Conservation (phyloP, 495 filamentous ascomycete species). For the Aspergillus coremiiformis region DNA sequence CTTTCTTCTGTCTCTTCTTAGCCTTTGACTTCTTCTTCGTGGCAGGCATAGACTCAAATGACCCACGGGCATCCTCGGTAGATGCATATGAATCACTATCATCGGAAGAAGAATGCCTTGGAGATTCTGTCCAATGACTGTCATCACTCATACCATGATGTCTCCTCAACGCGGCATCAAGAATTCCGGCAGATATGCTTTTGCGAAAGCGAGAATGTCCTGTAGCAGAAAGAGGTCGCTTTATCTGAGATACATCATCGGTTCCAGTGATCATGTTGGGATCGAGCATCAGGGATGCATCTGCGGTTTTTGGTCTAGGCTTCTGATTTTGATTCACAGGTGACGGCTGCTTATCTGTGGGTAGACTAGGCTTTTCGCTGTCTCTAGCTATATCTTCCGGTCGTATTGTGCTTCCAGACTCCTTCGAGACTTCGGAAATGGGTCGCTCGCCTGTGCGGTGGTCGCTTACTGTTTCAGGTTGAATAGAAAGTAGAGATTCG, state of each 20-base stretch:
- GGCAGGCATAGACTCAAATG: constrained; percentile 11
- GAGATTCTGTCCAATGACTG: constrained; percentile 20
- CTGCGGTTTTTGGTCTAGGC: constrained; percentile 45
- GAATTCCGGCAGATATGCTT: constrained; percentile 27
- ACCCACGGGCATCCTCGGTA: constrained; percentile 17
- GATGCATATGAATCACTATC: constrained; percentile 26
- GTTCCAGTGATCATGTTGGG: constrained; percentile 10
- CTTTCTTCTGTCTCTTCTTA: constrained; percentile 73
- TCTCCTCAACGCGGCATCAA: constrained; percentile 21
- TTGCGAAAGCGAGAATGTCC: constrained; percentile 32
- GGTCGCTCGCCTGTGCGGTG: constrained; percentile 61
- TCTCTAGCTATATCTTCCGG: constrained; percentile 13
- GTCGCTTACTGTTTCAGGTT: constrained; percentile 48
- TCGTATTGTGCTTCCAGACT: constrained; percentile 55
- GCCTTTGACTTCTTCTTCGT: constrained; percentile 29
- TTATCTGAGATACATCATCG: constrained; percentile 15
- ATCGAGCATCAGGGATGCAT: constrained; percentile 40
- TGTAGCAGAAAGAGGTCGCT: constrained; percentile 32
- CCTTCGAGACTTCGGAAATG: constrained; percentile 66
- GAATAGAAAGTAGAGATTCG: constrained; percentile 28
- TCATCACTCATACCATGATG: constrained; percentile 16
- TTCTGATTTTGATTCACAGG: constrained; percentile 40
- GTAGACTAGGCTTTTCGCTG: constrained; percentile 49
- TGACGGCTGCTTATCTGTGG: constrained; percentile 55
- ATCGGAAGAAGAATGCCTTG: constrained; percentile 27